A percentile compares a stretch with the other conserved stretches of the same genome.
Evolutionary conservation across 2,329 filamentous ascomycete species (phyloP).

Genomic region (Aspergillus sp.): DNA sequence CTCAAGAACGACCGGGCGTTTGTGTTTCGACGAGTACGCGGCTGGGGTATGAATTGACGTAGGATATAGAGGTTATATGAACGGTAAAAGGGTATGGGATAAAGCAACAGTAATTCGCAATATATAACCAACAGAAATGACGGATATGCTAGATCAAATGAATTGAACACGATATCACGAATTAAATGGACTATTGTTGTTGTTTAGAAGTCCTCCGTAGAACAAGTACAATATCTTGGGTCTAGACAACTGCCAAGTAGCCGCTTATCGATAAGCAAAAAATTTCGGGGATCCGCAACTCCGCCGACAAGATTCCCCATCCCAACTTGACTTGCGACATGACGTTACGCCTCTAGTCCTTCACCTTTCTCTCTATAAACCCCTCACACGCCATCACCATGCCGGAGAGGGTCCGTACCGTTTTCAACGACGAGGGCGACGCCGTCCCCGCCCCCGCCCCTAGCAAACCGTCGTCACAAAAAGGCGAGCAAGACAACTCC

Average conservation of each 20-base stretch:
- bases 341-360: background rate
- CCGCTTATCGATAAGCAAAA: slow-evolving; percentile 35
- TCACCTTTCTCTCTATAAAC: background rate
- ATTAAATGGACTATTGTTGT: background rate
- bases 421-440: slow-evolving; percentile 40
- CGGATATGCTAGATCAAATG: background rate
- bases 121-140: background rate
- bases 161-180: background rate
- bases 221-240: too few species aligned
- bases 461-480: slow-evolving; percentile 10
- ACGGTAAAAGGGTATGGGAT: background rate
- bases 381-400: slow-evolving; percentile 26
- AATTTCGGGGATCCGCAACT: slow-evolving; percentile 24
- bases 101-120: background rate
- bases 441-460: slow-evolving; percentile 16
- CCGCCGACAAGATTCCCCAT: background rate
- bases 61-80: background rate
- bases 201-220: background rate
- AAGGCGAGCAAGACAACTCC: slow-evolving; percentile 1
- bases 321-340: slow-evolving; percentile 2
- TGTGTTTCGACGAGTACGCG: slow-evolving; percentile 64
- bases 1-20: slow-evolving; percentile 63
- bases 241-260: slow-evolving; percentile 17
- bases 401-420: slow-evolving; percentile 46
- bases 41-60: slow-evolving; percentile 51